A percentile compares a stretch with the other conserved stretches of the same genome.
These are phyloP conservation scores for Thyridium curvatum DNA, from an alignment of 2,329 filamentous ascomycete species.

Conservation along the genomic window DNA sequence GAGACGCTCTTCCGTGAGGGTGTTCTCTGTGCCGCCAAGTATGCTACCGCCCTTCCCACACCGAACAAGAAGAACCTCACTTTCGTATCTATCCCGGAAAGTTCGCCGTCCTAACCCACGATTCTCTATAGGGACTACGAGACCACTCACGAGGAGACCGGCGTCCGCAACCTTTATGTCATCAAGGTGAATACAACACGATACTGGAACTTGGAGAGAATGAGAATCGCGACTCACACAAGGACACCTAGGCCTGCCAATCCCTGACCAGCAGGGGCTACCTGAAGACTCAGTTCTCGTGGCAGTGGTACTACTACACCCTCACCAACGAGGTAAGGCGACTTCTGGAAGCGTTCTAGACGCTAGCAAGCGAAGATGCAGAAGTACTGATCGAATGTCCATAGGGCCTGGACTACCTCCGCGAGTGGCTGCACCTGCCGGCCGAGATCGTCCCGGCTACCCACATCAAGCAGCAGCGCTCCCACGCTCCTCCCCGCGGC, in stretches of 20 bases:
- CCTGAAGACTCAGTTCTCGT: constrained; percentile 99
- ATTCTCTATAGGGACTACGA: constrained; percentile 18
- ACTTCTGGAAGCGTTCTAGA: too few relatives aligned
- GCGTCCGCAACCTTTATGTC: constrained; percentile 99
- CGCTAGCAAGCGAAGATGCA: constrained; percentile 29
- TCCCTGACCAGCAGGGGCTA: constrained; percentile 96
- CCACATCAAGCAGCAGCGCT: constrained; percentile 99
- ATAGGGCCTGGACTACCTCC: constrained; percentile 99
- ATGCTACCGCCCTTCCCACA: constrained; percentile 28
- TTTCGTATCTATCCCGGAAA: not conserved
- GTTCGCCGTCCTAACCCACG: too few relatives aligned
- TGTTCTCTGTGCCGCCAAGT: constrained; percentile 97
- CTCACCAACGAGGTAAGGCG: constrained; percentile 42
- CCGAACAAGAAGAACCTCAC: not conserved
- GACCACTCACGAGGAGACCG: constrained; percentile 75
- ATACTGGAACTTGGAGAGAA: not conserved
- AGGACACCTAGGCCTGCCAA: constrained; percentile 61
- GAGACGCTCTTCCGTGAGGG: constrained; percentile 88
- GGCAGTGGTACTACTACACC: constrained; percentile 99
- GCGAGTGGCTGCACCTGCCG: constrained; percentile 99
- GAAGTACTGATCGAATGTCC: not conserved
- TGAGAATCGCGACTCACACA: not conserved
- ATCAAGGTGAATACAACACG: constrained; percentile 58
- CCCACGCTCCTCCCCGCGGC: constrained; percentile 93
- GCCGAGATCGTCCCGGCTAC: constrained; percentile 99